Evolutionary conservation across 1,284 basidiomycete species (phyloP).

Genomic region (Ceratobasidium sp.): DNA sequence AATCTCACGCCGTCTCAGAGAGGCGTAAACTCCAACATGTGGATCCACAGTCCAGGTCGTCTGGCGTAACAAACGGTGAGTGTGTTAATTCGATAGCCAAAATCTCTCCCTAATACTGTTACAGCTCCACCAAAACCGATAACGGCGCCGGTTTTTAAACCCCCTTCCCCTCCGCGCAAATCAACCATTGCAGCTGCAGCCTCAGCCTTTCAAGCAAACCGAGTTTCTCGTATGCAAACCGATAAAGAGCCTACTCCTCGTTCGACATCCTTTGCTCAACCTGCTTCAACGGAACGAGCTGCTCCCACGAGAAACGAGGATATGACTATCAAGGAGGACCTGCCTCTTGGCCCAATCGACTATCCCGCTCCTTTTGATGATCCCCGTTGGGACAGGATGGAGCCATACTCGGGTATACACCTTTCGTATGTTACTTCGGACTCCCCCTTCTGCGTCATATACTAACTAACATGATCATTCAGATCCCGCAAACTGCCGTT

Average conservation of each 20-base stretch:
- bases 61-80: constrained; percentile 6
- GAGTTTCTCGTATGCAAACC: constrained; percentile 12
- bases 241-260: constrained; percentile 46
- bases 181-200: constrained; percentile 32
- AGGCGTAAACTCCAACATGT: constrained; percentile 45
- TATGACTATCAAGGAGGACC: constrained; percentile 78
- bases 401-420: constrained; percentile 89
- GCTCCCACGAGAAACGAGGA: constrained; percentile 68
- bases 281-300: constrained; percentile 12
- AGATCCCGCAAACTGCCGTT: constrained; percentile 83
- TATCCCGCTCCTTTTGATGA: constrained; percentile 75
- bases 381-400: constrained; percentile 78
- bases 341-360: constrained; percentile 80
- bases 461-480: constrained; percentile 41
- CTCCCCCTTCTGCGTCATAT: constrained; percentile 15
- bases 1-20: neutral
- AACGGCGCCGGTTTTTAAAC: constrained; percentile 39
- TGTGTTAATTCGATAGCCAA: neutral
- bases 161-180: constrained; percentile 26
- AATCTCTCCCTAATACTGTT: neutral
- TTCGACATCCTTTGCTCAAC: constrained; percentile 52
- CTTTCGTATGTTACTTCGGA: constrained; percentile 73
- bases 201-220: constrained; percentile 37
- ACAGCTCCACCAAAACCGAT: constrained; percentile 23
- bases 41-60: neutral